A percentile compares a stretch with the other conserved stretches of the same genome.
Conservation (phyloP, 768 basidiomycete genomes). For the Krasilnikovozyma curviuscula region DNA sequence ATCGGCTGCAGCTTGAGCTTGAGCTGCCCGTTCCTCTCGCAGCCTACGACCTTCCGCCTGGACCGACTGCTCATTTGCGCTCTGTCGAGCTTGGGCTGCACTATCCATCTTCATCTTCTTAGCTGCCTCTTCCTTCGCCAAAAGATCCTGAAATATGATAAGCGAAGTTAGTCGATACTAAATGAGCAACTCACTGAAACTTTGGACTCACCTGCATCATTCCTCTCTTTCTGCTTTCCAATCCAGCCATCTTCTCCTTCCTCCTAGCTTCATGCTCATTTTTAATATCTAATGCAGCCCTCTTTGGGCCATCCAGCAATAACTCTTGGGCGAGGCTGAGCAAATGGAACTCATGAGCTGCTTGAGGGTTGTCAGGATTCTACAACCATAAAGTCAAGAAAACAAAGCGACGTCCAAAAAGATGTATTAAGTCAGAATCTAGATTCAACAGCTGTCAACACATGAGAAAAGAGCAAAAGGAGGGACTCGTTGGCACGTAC, state of each 20-base stretch:
- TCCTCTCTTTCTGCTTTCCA: constrained; percentile 2
- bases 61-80: constrained; percentile 2
- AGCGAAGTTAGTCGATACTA: not conserved
- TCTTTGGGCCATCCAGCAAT: constrained; percentile 6
- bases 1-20: constrained; percentile 4
- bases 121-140: constrained; percentile 8
- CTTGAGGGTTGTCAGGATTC: constrained; percentile 11
- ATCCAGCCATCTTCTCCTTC: not conserved
- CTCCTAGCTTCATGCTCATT: not conserved
- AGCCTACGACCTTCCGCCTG: constrained; percentile 8
- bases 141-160: constrained; percentile 1
- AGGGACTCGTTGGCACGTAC: constrained; percentile 3
- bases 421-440: not conserved
- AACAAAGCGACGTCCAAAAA: too few relatives aligned
- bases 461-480: not conserved
- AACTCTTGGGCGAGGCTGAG: constrained; percentile 8
- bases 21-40: constrained; percentile 7
- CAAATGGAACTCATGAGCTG: constrained; percentile 12
- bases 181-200: not conserved
- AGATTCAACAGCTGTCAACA: not conserved
- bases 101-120: constrained; percentile 1
- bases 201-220: constrained; percentile 6
- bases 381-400: not conserved
- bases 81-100: not conserved
- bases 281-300: constrained; percentile 7